Conservation (phyloP, 2,329 filamentous ascomycete genomes). For the Penicillium olsonii region DNA sequence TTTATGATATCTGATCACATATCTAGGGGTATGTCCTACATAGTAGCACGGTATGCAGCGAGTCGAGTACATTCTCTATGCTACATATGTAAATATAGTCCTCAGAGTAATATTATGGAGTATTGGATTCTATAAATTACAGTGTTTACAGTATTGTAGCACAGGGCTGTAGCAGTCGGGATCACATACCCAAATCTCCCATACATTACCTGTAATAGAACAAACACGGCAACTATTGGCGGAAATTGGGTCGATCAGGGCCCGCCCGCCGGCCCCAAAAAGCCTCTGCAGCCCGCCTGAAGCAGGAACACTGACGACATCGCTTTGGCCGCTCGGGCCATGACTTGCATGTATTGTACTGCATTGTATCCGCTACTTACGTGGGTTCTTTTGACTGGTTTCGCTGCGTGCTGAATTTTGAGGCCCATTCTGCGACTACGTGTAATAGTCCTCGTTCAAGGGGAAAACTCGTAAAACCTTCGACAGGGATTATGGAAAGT, state of each 20-base stretch:
- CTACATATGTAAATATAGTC: too few species aligned
- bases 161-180: too few species aligned
- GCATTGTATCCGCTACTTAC: constrained; percentile 11
- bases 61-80: neutral
- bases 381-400: constrained; percentile 8
- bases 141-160: too few species aligned
- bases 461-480: neutral
- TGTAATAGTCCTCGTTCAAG: too few species aligned
- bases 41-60: neutral
- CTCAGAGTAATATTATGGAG: too few species aligned
- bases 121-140: too few species aligned
- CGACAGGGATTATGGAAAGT: constrained; percentile 26
- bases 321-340: constrained; percentile 14
- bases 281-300: constrained; percentile 26
- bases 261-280: constrained; percentile 21
- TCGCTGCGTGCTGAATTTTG: neutral
- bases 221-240: neutral
- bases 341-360: constrained; percentile 21
- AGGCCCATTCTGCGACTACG: neutral
- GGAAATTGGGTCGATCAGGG: constrained; percentile 22
- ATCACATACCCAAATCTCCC: neutral
- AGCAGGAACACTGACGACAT: constrained; percentile 29
- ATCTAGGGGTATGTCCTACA: too few species aligned
- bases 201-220: constrained; percentile 15
- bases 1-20: neutral